Percentiles rank a stretch among this genome's conserved stretches.
phyloP scores from a whole-genome alignment of 2,329 filamentous ascomycete genomes.

The Penicillium freii region DNA sequence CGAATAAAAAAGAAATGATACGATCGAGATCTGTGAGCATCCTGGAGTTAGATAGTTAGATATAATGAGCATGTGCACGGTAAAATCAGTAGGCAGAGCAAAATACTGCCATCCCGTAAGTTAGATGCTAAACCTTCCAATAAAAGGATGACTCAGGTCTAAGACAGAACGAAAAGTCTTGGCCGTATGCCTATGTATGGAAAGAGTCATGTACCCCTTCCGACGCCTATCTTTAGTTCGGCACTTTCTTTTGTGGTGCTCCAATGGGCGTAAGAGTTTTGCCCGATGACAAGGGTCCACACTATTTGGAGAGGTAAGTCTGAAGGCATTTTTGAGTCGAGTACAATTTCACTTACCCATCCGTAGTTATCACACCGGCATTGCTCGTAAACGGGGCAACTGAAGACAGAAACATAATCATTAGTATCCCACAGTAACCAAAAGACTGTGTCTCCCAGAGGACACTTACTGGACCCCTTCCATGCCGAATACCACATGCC shows the following conservation, averaged over 20 bases:
- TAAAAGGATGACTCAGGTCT: not conserved
- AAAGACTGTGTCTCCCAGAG: not conserved
- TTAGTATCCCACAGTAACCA: not conserved
- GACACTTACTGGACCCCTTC: constrained; percentile 17
- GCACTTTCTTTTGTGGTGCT: not conserved
- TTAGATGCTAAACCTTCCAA: not conserved
- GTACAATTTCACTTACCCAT: not conserved
- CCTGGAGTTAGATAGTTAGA: too few relatives aligned
- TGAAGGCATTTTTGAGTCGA: not conserved
- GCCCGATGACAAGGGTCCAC: not conserved
- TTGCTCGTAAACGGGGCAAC: constrained; percentile 6
- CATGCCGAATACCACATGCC: constrained; percentile 26
- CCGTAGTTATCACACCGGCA: constrained; percentile 10
- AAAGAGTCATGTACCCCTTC: too few relatives aligned
- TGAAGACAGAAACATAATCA: not conserved
- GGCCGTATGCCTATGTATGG: not conserved
- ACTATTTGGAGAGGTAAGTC: not conserved
- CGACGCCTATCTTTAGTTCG: too few relatives aligned
- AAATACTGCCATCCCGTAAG: too few relatives aligned
- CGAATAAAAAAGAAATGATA: too few relatives aligned
- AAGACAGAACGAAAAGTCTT: not conserved
- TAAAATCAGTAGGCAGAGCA: not conserved
- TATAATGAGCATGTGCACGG: too few relatives aligned
- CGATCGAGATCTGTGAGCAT: not conserved
- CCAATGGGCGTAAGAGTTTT: not conserved